Evolutionary conservation across 2,329 filamentous ascomycete species (phyloP).

Genomic region (Penicillium sp.): DNA sequence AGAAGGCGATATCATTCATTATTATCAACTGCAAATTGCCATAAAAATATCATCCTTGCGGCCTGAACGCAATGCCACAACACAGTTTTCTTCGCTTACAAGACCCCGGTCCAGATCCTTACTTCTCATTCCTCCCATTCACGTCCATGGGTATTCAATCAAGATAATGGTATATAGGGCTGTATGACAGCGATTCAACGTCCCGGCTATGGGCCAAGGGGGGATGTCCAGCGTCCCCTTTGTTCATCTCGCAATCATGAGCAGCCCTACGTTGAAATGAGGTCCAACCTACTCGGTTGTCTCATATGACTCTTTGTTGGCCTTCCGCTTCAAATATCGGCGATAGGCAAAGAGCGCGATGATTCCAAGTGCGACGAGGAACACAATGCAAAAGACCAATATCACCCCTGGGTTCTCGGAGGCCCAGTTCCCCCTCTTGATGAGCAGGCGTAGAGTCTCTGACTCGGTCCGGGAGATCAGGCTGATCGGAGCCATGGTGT

Average conservation of each 20-base stretch:
- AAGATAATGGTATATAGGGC: neutral
- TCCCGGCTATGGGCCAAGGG: neutral
- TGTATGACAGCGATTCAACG: neutral
- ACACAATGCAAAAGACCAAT: slow-evolving; percentile 61
- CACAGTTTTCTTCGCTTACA: no score
- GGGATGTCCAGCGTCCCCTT: neutral
- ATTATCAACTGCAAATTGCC: neutral
- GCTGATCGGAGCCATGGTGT: slow-evolving; percentile 31
- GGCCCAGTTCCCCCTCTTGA: slow-evolving; percentile 54
- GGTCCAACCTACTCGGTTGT: neutral
- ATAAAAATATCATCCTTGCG: neutral
- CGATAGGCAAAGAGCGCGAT: slow-evolving; percentile 51
- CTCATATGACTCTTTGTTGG: slow-evolving; percentile 23
- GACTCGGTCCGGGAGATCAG: slow-evolving; percentile 11
- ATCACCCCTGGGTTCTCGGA: slow-evolving; percentile 58
- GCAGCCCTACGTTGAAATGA: neutral
- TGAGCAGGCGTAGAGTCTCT: slow-evolving; percentile 33
- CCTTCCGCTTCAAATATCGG: slow-evolving; percentile 37
- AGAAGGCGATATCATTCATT: neutral
- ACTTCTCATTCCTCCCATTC: neutral
- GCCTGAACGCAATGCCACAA: neutral
- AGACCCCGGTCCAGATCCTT: neutral
- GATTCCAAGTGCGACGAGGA: slow-evolving; percentile 54
- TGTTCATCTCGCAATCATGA: neutral
- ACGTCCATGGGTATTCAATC: neutral